A percentile compares a stretch with the other conserved stretches of the same genome.
phyloP scores from a whole-genome alignment of 1,284 basidiomycete genomes.

The Ganoderma multipileum region DNA sequence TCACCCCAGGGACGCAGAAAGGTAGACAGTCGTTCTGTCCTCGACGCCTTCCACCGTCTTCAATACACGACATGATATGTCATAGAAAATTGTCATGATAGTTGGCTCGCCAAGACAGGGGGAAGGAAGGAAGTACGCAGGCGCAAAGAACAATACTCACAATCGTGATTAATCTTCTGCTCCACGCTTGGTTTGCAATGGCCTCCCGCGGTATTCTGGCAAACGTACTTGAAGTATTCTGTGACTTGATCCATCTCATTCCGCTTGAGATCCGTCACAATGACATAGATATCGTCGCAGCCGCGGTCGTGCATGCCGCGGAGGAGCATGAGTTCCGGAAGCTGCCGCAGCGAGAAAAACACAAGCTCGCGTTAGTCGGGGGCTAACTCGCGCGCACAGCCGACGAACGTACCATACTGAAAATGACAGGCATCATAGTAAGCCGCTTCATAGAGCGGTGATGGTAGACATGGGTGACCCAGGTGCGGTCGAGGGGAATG shows the following conservation, averaged over 20 bases:
- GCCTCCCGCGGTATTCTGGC: constrained; percentile 63
- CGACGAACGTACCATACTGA: constrained; percentile 65
- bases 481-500: constrained; percentile 78
- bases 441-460: constrained; percentile 74
- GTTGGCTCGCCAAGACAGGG: background rate
- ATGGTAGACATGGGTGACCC: constrained; percentile 80
- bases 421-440: constrained; percentile 79
- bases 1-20: background rate
- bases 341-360: constrained; percentile 43
- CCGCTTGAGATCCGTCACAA: constrained; percentile 76
- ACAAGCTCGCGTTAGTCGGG: background rate
- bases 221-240: constrained; percentile 76
- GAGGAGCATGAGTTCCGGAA: constrained; percentile 78
- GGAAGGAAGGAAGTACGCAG: background rate
- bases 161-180: constrained; percentile 68
- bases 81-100: background rate
- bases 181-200: constrained; percentile 70
- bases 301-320: constrained; percentile 79
- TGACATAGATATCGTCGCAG: constrained; percentile 77
- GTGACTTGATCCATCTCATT: constrained; percentile 80
- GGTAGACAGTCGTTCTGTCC: background rate
- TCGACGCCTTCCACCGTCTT: background rate
- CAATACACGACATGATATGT: background rate
- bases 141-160: constrained; percentile 41
- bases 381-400: background rate